Percentiles rank a stretch among this genome's conserved stretches.
phyloP scores from a whole-genome alignment of 805 yeast genomes.

The Saturnispora sanitii region DNA sequence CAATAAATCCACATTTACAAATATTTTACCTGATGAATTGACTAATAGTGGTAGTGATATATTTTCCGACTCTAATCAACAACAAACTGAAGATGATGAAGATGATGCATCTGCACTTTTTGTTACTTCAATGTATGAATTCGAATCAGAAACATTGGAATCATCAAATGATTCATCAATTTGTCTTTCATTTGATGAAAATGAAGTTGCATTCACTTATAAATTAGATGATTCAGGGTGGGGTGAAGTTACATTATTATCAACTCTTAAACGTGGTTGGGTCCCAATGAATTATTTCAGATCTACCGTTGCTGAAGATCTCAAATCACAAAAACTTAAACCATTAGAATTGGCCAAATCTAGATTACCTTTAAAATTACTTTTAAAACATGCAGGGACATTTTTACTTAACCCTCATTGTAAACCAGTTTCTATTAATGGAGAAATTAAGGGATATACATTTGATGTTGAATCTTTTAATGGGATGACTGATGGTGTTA shows the following conservation, averaged over 20 bases:
- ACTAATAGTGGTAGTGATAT: not conserved
- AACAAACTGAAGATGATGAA: slow-evolving; percentile 13
- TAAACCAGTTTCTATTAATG: slow-evolving; percentile 28
- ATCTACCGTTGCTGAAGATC: slow-evolving; percentile 23
- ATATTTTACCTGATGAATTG: not conserved
- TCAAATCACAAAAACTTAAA: slow-evolving; percentile 10
- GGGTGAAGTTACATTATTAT: slow-evolving; percentile 74
- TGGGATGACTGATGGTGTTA: slow-evolving; percentile 64
- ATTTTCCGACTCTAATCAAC: not conserved
- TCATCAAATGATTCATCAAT: slow-evolving; percentile 58
- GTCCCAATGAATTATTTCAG: slow-evolving; percentile 76
- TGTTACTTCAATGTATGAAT: slow-evolving; percentile 28
- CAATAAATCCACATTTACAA: not conserved
- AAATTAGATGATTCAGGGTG: slow-evolving; percentile 75
- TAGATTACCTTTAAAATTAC: slow-evolving; percentile 43
- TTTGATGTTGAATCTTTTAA: slow-evolving; percentile 51
- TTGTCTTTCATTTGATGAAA: slow-evolving; percentile 60
- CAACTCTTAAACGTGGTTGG: slow-evolving; percentile 65
- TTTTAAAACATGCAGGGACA: slow-evolving; percentile 55
- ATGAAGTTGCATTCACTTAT: slow-evolving; percentile 69
- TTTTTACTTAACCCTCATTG: slow-evolving; percentile 58
- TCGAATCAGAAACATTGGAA: slow-evolving; percentile 39
- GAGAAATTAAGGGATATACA: slow-evolving; percentile 34
- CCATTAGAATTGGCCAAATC: slow-evolving; percentile 28
- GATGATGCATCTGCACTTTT: slow-evolving; percentile 30